These are phyloP conservation scores for Alloteropsis angusta DNA, from an alignment of 202 grass and related monocot species.

Conservation along the genomic window DNA sequence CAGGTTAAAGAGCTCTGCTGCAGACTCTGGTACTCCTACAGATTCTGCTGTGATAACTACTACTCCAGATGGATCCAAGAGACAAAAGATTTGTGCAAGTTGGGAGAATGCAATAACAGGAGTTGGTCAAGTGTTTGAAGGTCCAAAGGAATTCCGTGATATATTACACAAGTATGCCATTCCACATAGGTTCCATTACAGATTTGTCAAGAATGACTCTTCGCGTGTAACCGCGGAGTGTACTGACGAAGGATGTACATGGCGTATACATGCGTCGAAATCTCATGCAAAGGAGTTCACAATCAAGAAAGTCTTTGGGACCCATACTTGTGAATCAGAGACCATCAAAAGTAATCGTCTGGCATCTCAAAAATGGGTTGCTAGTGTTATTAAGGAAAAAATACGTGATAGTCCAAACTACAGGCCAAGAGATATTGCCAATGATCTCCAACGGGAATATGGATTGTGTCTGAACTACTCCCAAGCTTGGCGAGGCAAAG, in stretches of 20 bases:
- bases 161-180: conserved; percentile 94
- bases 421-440: conserved; percentile 90
- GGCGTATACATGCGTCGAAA: conserved; percentile 93
- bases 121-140: conserved; percentile 80
- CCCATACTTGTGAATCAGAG: conserved; percentile 84
- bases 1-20: conserved; percentile 52
- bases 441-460: conserved; percentile 82
- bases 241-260: conserved; percentile 66
- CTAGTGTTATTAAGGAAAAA: conserved; percentile 97
- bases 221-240: conserved; percentile 89
- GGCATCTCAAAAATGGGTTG: conserved; percentile 92
- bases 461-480: conserved; percentile 87
- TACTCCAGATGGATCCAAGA: conserved; percentile 57
- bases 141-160: conserved; percentile 84
- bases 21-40: conserved; percentile 41
- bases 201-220: conserved; percentile 87
- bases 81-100: conserved; percentile 60
- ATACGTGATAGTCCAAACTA: conserved; percentile 86
- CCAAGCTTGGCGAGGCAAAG: conserved; percentile 94
- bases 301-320: conserved; percentile 87
- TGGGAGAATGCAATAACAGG: conserved; percentile 81
- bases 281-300: conserved; percentile 70
- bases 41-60: conserved; percentile 31
- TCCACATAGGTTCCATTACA: conserved; percentile 86
- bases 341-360: conserved; percentile 67